Base-by-base conservation (phyloP, 257 asterid species). In the Verbena officinalis region DNA sequence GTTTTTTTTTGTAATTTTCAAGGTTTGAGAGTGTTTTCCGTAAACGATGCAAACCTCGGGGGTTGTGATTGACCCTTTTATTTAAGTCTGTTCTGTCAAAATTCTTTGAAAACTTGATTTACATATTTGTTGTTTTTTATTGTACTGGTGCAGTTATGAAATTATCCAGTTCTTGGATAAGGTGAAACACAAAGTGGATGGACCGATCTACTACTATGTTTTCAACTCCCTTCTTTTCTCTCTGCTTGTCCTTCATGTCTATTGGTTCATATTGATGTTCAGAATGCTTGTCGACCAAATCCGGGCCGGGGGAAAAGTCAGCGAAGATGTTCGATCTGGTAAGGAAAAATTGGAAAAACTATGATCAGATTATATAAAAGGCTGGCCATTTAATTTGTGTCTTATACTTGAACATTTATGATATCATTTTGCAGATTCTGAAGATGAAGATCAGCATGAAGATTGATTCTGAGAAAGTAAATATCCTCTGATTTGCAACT, bases 251-350 rank as follows among this genome's bases (percentile, higher is more conserved):
- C 91, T 93, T 46, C 91, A 93, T 59, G 69, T 90, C 73, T 93
- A 93, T 72, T 93, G 98, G 98, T 85, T 90, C 87, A 85, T 83
- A 22, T 75, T 93, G 68, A 93, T 93, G 73, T 87, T 62, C 60
- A 87, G 97, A 55, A 93, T 93, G 98, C 90, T 93, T 12, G 89
- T 87, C 59, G 70, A 61, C 61, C 98, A 93, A 80, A 81, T 93
- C 76, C 77, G 77, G 71, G 89, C 91, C 15, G 83, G 97, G 48
- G 98, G 98, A n/a, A 78, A 83, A 46, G 68, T 93, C 73, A 82
- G 94, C 19, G 97, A 93, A 39, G 98, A 93, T 59, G 95, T 85
- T 70, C 95, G 98, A 68, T 90, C 98, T 44, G 98, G 98, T 89
- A 68, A 80, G 85, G 68, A 8, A 45, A 52, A 43, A 30, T 9